Conservation (phyloP, 225 moss, liverwort and hornwort species). For the Asterella californica region DNA sequence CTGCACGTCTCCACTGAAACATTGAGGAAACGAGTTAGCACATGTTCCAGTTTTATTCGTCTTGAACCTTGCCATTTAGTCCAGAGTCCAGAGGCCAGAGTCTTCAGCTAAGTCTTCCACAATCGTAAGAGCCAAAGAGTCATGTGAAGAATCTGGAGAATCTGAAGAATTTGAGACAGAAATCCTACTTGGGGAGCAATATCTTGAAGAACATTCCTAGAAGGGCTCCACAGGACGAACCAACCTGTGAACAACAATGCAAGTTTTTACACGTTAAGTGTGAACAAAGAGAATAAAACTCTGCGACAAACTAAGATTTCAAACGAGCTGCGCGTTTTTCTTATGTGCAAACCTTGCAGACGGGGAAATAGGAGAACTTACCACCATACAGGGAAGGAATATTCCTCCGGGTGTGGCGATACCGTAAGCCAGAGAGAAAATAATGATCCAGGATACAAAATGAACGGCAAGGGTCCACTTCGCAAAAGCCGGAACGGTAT, state of each 20-base stretch:
- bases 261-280: background rate
- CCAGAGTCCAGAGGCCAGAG: background rate
- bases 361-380: no score
- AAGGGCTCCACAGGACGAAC: slow-evolving; percentile 79
- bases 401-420: slow-evolving; percentile 89
- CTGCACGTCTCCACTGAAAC: slow-evolving; percentile 58
- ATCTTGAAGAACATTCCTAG: slow-evolving; percentile 55
- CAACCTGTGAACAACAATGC: slow-evolving; percentile 39
- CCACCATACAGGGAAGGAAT: slow-evolving; percentile 87
- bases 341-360: background rate
- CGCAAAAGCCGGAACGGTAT: slow-evolving; percentile 48
- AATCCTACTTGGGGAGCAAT: slow-evolving; percentile 53
- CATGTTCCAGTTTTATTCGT: background rate
- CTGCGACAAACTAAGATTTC: background rate
- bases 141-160: background rate
- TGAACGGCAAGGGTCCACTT: slow-evolving; percentile 57
- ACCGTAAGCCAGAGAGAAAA: slow-evolving; percentile 77
- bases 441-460: slow-evolving; percentile 58
- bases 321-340: background rate
- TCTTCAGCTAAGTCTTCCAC: background rate
- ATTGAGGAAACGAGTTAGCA: background rate
- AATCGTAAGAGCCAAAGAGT: background rate
- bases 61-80: background rate
- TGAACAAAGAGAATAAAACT: background rate
- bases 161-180: background rate